phyloP scores from a whole-genome alignment of 768 basidiomycete genomes.

The Favolaschia claudopus region DNA sequence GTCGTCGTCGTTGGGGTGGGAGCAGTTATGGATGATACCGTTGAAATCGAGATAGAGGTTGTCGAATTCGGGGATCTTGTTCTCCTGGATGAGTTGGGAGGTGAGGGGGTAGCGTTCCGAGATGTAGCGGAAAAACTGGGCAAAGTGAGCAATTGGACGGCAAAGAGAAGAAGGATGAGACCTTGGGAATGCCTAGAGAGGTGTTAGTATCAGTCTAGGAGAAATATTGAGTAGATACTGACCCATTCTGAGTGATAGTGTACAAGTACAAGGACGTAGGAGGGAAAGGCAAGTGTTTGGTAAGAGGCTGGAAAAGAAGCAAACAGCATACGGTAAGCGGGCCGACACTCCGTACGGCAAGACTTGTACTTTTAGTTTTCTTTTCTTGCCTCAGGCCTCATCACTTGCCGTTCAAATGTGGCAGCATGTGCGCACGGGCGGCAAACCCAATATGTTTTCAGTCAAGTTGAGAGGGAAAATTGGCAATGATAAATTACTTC shows the following conservation, averaged over 20 bases:
- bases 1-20: slow-evolving; percentile 97
- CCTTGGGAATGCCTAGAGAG: slow-evolving; percentile 69
- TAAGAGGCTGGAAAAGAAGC: not conserved
- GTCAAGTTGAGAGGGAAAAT: too few species aligned
- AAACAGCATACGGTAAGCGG: too few species aligned
- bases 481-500: too few species aligned
- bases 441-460: too few species aligned
- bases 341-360: too few species aligned
- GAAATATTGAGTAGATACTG: not conserved
- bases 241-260: too few species aligned
- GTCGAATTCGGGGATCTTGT: slow-evolving; percentile 99
- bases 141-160: slow-evolving; percentile 14
- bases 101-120: slow-evolving; percentile 99
- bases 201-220: slow-evolving; percentile 2
- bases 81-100: slow-evolving; percentile 96
- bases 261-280: not conserved
- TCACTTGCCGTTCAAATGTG: too few species aligned
- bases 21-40: slow-evolving; percentile 91
- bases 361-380: too few species aligned
- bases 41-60: slow-evolving; percentile 96
- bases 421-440: too few species aligned
- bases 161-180: slow-evolving; percentile 33
- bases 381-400: too few species aligned
- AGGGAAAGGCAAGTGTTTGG: too few species aligned
- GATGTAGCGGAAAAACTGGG: slow-evolving; percentile 95